Percentiles rank a stretch among this genome's conserved stretches.
Evolutionary conservation across 2,329 filamentous ascomycete genomes (phyloP).

Genomic region (Epicoccum nigrum): DNA sequence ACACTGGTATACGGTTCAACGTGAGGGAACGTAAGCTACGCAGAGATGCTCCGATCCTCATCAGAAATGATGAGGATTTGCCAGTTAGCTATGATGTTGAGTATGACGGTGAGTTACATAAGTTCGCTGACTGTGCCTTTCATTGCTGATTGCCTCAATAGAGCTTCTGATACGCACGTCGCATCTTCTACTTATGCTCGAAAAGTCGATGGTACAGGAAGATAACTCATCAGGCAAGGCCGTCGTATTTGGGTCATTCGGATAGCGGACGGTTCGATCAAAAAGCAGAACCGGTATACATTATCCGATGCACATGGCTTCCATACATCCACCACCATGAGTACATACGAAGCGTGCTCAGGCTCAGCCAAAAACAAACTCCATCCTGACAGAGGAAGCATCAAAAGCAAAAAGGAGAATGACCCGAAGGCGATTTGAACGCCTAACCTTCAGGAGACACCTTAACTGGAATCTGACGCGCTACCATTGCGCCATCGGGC

Average conservation of each 20-base stretch:
- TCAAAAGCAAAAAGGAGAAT: constrained; percentile 20
- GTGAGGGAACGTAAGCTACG: constrained; percentile 61
- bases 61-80: constrained; percentile 66
- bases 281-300: constrained; percentile 2
- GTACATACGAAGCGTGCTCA: too few relatives aligned
- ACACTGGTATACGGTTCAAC: constrained; percentile 72
- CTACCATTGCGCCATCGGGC: constrained; percentile 39
- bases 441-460: constrained; percentile 36
- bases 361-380: too few relatives aligned
- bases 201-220: constrained; percentile 68
- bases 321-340: neutral
- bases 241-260: constrained; percentile 65
- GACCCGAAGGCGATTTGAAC: constrained; percentile 39
- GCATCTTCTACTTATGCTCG: constrained; percentile 57
- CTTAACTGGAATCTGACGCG: constrained; percentile 40
- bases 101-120: constrained; percentile 66
- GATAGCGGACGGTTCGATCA: constrained; percentile 18
- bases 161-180: constrained; percentile 43
- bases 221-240: constrained; percentile 67
- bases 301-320: too few relatives aligned
- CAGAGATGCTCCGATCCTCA: constrained; percentile 59
- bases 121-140: neutral
- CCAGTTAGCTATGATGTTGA: constrained; percentile 73
- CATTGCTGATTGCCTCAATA: constrained; percentile 5
- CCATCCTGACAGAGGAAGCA: neutral